A percentile compares a stretch with the other conserved stretches of the same genome.
Evolutionary conservation across 202 grass and related monocot genomes (phyloP).

Genomic region (Digitaria exilis): DNA sequence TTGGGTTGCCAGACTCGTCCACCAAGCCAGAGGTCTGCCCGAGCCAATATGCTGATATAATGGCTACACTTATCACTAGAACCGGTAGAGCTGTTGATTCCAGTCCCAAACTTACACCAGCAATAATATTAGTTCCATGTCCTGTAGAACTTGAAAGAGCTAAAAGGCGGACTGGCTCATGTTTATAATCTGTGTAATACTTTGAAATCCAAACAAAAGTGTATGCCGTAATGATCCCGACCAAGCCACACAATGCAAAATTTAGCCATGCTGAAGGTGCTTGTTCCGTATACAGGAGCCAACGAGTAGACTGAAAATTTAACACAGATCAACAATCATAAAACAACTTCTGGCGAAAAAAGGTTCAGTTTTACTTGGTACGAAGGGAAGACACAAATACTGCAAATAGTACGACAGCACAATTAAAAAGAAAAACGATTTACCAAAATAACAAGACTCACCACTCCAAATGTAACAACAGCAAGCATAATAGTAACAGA

Average conservation of each 20-base stretch:
- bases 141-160: slow-evolving; percentile 94
- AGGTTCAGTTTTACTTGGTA: neutral
- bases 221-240: slow-evolving; percentile 95
- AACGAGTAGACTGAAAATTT: slow-evolving; percentile 83
- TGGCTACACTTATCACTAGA: slow-evolving; percentile 90
- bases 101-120: slow-evolving; percentile 87
- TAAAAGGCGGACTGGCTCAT: slow-evolving; percentile 80
- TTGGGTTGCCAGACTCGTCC: slow-evolving; percentile 77
- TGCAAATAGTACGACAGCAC: slow-evolving; percentile 16
- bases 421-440: slow-evolving; percentile 24
- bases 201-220: slow-evolving; percentile 96
- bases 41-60: slow-evolving; percentile 89
- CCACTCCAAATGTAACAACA: slow-evolving; percentile 87
- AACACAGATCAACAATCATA: slow-evolving; percentile 25
- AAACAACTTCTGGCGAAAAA: slow-evolving; percentile 2
- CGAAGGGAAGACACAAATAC: slow-evolving; percentile 5
- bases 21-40: slow-evolving; percentile 90
- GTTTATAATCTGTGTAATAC: slow-evolving; percentile 99
- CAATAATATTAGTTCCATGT: slow-evolving; percentile 99
- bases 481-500: slow-evolving; percentile 92
- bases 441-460: slow-evolving; percentile 51
- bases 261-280: slow-evolving; percentile 97
- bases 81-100: slow-evolving; percentile 94
- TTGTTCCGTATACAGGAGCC: slow-evolving; percentile 99
- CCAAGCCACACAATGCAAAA: slow-evolving; percentile 92